Conservation (phyloP, 148 eudicot species). For the Rhododendron ovatum region DNA sequence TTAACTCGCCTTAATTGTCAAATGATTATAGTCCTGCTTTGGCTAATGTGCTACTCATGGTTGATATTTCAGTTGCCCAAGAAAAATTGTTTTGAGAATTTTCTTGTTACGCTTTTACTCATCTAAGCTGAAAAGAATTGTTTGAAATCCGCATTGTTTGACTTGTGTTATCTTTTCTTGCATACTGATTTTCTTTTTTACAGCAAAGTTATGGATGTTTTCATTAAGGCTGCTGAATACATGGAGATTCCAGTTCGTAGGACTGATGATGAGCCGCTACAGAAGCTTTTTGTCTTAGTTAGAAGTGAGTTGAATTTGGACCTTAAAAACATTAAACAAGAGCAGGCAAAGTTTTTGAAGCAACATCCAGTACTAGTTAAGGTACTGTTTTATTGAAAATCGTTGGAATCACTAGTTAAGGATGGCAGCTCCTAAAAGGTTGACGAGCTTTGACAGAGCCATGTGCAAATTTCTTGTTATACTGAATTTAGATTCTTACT, state of each 20-base stretch:
- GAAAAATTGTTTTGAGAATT: background rate
- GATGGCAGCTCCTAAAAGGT: background rate
- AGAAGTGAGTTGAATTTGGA: conserved; percentile 91
- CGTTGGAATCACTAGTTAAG: background rate
- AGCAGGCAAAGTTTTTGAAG: conserved; percentile 97
- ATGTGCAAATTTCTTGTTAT: background rate
- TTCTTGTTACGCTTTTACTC: background rate
- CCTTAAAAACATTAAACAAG: conserved; percentile 83
- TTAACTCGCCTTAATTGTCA: background rate
- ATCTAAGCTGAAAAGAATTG: background rate
- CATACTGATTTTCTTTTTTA: background rate
- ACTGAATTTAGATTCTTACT: background rate
- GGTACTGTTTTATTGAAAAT: conserved; percentile 32
- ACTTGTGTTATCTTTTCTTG: background rate
- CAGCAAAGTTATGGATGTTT: conserved; percentile 96
- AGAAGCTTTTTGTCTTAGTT: conserved; percentile 68
- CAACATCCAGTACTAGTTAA: conserved; percentile 93
- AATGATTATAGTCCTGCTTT: background rate
- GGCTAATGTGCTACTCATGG: conserved; percentile 1
- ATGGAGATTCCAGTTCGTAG: conserved; percentile 90
- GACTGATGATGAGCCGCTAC: conserved; percentile 81
- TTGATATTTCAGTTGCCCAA: background rate
- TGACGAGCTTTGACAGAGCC: background rate
- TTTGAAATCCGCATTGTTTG: background rate
- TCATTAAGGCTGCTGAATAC: conserved; percentile 86